Conservation (phyloP, 768 basidiomycete genomes). For the Russula olivacea region DNA sequence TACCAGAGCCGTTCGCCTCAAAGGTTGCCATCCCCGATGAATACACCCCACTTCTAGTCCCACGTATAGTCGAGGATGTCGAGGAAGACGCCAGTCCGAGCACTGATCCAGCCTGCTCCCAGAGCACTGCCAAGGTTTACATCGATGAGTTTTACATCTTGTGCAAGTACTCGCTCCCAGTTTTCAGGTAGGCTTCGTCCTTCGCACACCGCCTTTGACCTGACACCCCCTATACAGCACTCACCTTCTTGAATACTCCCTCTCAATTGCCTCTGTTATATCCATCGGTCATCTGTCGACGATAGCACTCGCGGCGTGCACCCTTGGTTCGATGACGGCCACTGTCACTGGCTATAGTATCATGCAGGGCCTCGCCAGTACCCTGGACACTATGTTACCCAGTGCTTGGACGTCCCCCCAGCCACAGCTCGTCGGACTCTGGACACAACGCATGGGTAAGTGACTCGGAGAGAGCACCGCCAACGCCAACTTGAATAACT, state of each 20-base stretch:
- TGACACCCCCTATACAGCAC: conserved; percentile 42
- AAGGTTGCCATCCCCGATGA: conserved; percentile 28
- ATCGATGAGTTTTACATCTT: conserved; percentile 58
- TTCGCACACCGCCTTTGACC: background rate
- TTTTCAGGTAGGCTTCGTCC: conserved; percentile 48
- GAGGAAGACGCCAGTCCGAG: conserved; percentile 41
- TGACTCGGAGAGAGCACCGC: conserved; percentile 11
- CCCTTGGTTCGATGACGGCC: conserved; percentile 44
- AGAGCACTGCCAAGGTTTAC: conserved; percentile 34
- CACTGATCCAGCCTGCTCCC: background rate
- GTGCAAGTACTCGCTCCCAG: conserved; percentile 58
- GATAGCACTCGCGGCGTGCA: conserved; percentile 72
- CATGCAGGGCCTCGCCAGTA: conserved; percentile 73
- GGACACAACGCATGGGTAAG: conserved; percentile 84
- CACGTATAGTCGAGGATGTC: conserved; percentile 46
- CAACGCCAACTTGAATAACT: background rate
- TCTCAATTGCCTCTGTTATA: conserved; percentile 77
- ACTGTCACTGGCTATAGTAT: conserved; percentile 69
- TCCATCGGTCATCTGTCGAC: conserved; percentile 91
- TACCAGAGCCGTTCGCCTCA: conserved; percentile 30
- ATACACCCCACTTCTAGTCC: conserved; percentile 35
- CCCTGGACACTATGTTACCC: conserved; percentile 90
- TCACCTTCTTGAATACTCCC: conserved; percentile 77
- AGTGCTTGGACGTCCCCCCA: conserved; percentile 89
- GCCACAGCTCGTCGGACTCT: conserved; percentile 81